Conservation (phyloP, 176 grass and related monocot species). For the Guadua angustifolia region DNA sequence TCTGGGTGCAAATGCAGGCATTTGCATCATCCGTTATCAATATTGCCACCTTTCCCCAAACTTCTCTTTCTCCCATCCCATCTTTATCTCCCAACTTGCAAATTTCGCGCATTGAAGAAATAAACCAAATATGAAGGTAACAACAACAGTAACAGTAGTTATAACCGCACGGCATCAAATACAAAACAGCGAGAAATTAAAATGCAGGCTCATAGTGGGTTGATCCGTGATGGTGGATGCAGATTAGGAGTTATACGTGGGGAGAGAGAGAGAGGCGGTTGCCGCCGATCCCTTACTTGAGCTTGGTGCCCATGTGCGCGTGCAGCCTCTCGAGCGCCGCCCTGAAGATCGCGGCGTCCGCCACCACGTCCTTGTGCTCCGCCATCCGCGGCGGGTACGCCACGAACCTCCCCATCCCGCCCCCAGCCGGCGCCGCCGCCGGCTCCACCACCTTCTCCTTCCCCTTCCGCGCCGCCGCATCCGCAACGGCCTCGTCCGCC, state of each 20-base stretch:
- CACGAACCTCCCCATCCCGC: constrained; percentile 35
- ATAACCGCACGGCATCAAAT: constrained; percentile 19
- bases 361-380: constrained; percentile 45
- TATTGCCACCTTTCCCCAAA: constrained; percentile 25
- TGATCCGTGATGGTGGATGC: constrained; percentile 7
- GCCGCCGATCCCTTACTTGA: constrained; percentile 50
- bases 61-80: constrained; percentile 39
- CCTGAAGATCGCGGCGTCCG: constrained; percentile 49
- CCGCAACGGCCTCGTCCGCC: not conserved
- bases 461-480: constrained; percentile 28
- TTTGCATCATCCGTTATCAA: constrained; percentile 28
- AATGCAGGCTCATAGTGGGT: constrained; percentile 23
- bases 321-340: constrained; percentile 57
- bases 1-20: constrained; percentile 3
- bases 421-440: not conserved
- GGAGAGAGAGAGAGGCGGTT: not conserved
- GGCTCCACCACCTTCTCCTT: constrained; percentile 46
- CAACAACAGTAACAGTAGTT: constrained; percentile 27
- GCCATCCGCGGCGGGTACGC: constrained; percentile 47
- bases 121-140: constrained; percentile 25
- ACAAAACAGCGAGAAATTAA: not conserved
- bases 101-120: constrained; percentile 35
- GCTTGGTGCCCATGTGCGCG: constrained; percentile 56
- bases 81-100: constrained; percentile 39
- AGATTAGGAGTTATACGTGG: not conserved